Evolutionary conservation across 2,329 filamentous ascomycete genomes (phyloP).

Genomic region (Ascochyta pisi): DNA sequence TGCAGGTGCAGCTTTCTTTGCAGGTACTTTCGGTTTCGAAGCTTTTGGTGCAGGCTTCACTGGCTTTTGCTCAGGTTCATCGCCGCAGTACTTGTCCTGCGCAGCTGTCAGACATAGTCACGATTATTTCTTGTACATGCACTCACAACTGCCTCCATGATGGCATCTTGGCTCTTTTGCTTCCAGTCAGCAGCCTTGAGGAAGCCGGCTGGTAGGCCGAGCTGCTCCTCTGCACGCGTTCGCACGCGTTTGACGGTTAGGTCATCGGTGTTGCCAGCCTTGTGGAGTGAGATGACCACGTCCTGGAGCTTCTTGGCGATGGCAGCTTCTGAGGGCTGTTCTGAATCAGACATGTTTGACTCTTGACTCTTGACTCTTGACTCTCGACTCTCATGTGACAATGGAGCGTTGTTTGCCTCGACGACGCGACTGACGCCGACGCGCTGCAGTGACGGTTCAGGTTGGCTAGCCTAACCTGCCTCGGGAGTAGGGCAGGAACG

Average conservation of each 20-base stretch:
- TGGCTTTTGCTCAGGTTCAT: slow-evolving; percentile 30
- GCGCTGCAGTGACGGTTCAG: slow-evolving; percentile 9
- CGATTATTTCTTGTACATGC: background rate
- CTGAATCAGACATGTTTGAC: slow-evolving; percentile 41
- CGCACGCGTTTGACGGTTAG: slow-evolving; percentile 66
- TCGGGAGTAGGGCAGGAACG: slow-evolving; percentile 17
- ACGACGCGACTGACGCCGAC: slow-evolving; percentile 12
- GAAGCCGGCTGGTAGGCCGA: slow-evolving; percentile 61
- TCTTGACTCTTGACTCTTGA: no score
- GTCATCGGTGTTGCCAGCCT: slow-evolving; percentile 55
- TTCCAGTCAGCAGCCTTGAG: slow-evolving; percentile 64
- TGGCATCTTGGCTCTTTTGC: slow-evolving; percentile 55
- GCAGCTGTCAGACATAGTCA: slow-evolving; percentile 5
- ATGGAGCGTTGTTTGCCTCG: slow-evolving; percentile 12
- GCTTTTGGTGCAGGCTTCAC: slow-evolving; percentile 20
- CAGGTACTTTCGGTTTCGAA: slow-evolving; percentile 3
- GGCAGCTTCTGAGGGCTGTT: slow-evolving; percentile 44
- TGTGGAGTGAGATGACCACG: slow-evolving; percentile 51
- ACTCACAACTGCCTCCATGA: slow-evolving; percentile 41
- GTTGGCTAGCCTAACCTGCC: slow-evolving; percentile 11
- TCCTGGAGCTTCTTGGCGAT: slow-evolving; percentile 52
- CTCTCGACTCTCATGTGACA: slow-evolving; percentile 17
- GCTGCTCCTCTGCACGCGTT: slow-evolving; percentile 57
- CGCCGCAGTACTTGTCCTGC: slow-evolving; percentile 39
- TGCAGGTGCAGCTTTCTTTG: slow-evolving; percentile 23